phyloP scores from a whole-genome alignment of 345 rosid genomes.

The Iberis pinnata region DNA sequence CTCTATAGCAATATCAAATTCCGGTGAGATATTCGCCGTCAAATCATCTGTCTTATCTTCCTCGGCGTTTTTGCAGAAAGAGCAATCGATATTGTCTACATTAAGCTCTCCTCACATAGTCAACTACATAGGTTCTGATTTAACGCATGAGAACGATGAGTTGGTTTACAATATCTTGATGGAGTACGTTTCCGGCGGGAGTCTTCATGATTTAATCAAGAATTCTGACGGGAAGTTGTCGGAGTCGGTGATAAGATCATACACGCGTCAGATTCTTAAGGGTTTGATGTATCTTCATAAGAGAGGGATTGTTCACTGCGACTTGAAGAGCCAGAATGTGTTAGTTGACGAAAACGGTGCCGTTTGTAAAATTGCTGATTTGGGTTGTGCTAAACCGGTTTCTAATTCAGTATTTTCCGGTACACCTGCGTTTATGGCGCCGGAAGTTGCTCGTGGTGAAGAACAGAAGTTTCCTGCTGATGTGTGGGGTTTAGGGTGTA shows the following conservation, averaged over 20 bases:
- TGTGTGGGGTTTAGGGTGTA: constrained; percentile 82
- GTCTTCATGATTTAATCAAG: constrained; percentile 46
- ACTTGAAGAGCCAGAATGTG: constrained; percentile 64
- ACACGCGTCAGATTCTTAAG: constrained; percentile 37
- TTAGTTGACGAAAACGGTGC: constrained; percentile 42
- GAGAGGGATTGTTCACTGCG: constrained; percentile 67
- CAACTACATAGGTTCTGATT: constrained; percentile 46
- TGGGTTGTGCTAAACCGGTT: constrained; percentile 65
- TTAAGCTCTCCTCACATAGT: constrained; percentile 54
- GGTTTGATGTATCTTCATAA: constrained; percentile 53
- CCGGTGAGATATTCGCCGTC: constrained; percentile 58
- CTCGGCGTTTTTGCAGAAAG: constrained; percentile 47
- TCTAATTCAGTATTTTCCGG: constrained; percentile 41
- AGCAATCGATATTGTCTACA: constrained; percentile 46
- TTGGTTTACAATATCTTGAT: constrained; percentile 51
- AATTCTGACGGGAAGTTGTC: constrained; percentile 44
- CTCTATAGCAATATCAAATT: constrained; percentile 45
- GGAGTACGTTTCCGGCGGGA: constrained; percentile 65
- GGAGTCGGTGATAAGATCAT: constrained; percentile 42
- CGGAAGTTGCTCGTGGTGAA: constrained; percentile 84
- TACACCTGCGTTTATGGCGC: constrained; percentile 86
- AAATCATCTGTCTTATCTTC: constrained; percentile 50
- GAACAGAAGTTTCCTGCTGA: constrained; percentile 72
- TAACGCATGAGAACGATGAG: constrained; percentile 28
- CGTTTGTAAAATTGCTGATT: constrained; percentile 51